Evolutionary conservation across 73 alveolate genomes (phyloP).

Genomic region (Paramecium sonneborni): DNA sequence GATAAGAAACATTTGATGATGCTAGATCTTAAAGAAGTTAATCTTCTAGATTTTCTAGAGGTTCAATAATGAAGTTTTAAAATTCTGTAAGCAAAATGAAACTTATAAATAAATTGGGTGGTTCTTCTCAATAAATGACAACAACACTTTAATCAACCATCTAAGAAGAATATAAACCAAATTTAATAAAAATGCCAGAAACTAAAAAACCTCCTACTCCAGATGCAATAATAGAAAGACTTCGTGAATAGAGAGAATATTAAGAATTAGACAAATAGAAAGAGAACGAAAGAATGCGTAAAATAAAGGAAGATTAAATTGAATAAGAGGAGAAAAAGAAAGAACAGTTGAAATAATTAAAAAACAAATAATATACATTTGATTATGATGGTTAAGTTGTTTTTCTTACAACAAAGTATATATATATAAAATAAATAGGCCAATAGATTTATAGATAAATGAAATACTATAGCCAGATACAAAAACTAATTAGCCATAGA

Average conservation of each 20-base stretch:
- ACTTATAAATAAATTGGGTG: slow-evolving; percentile 31
- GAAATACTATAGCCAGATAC: slow-evolving; percentile 18
- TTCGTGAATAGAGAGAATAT: slow-evolving; percentile 45
- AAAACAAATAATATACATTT: slow-evolving; percentile 22
- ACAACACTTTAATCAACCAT: neutral
- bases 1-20: neutral
- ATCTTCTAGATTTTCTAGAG: slow-evolving; percentile 14
- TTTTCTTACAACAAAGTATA: slow-evolving; percentile 40
- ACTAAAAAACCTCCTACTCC: slow-evolving; percentile 47
- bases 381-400: slow-evolving; percentile 57
- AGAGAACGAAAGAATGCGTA: slow-evolving; percentile 49
- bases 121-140: neutral
- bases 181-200: neutral
- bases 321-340: slow-evolving; percentile 35
- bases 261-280: slow-evolving; percentile 4
- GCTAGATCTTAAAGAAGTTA: neutral
- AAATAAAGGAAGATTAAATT: slow-evolving; percentile 5
- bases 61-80: neutral
- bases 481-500: neutral
- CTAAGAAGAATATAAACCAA: neutral
- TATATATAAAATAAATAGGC: neutral
- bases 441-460: neutral
- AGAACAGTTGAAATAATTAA: slow-evolving; percentile 18
- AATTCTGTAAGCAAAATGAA: slow-evolving; percentile 28
- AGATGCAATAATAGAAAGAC: slow-evolving; percentile 40